These are phyloP conservation scores for Scytalidium sp. DNA, from an alignment of 2,329 filamentous ascomycete species.

Conservation along the genomic window DNA sequence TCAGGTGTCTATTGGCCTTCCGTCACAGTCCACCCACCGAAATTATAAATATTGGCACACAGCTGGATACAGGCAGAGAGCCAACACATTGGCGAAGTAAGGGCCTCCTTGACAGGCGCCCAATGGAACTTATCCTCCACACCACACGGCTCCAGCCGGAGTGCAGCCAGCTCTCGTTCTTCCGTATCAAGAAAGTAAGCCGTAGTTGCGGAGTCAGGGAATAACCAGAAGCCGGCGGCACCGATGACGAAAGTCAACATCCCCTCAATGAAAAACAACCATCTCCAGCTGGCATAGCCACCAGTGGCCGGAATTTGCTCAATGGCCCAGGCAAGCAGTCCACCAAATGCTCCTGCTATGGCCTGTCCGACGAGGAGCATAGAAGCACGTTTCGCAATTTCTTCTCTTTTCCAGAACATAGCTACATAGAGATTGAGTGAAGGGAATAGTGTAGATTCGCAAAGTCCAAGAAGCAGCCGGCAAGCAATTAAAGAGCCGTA, in stretches of 20 bases:
- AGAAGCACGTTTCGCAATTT: conserved; percentile 31
- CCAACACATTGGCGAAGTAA: no score
- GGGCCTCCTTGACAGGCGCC: no score
- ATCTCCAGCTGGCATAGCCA: conserved; percentile 21
- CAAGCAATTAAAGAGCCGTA: conserved; percentile 22
- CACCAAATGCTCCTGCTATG: conserved; percentile 1
- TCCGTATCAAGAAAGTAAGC: no score
- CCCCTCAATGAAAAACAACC: conserved; percentile 34
- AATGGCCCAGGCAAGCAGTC: conserved; percentile 19
- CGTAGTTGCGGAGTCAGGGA: no score
- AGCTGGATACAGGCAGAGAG: no score
- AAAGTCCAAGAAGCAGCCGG: conserved; percentile 34
- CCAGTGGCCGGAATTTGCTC: conserved; percentile 19
- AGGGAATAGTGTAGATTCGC: conserved; percentile 37
- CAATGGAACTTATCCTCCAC: no score
- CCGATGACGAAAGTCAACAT: conserved; percentile 20
- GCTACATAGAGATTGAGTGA: conserved; percentile 31
- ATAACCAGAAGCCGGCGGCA: no score
- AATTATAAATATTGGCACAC: no score
- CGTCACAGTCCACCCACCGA: no score
- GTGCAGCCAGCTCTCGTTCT: no score
- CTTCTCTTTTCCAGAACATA: conserved; percentile 32
- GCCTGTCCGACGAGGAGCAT: conserved; percentile 31
- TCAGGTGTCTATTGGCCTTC: no score
- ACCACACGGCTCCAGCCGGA: no score